These are phyloP conservation scores for Theileria annulata DNA, from an alignment of 169 alveolate species.

Conservation along the genomic window DNA sequence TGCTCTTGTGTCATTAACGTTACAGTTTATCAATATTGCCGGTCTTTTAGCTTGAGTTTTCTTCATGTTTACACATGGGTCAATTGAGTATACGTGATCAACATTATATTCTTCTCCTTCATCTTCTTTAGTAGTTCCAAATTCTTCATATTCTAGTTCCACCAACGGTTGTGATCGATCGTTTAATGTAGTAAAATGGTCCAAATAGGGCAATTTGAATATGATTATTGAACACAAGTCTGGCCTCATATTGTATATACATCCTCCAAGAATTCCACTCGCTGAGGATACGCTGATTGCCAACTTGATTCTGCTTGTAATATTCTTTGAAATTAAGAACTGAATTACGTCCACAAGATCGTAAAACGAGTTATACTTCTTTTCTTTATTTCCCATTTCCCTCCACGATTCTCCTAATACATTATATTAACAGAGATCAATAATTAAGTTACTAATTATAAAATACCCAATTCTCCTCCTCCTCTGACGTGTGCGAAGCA, in stretches of 20 bases:
- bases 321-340: conserved; percentile 38
- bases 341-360: conserved; percentile 59
- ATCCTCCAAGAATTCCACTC: conserved; percentile 55
- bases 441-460: not conserved
- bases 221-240: conserved; percentile 54
- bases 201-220: conserved; percentile 68
- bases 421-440: not conserved
- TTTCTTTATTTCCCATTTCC: conserved; percentile 6
- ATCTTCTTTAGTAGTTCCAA: conserved; percentile 36
- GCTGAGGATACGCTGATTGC: conserved; percentile 50
- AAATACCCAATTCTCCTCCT: conserved; percentile 59
- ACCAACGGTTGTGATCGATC: conserved; percentile 37
- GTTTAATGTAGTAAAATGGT: conserved; percentile 39
- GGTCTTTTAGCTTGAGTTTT: conserved; percentile 15
- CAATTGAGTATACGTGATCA: conserved; percentile 46
- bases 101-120: conserved; percentile 5
- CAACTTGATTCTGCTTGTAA: conserved; percentile 33
- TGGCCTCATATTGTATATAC: conserved; percentile 60
- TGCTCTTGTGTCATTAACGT: conserved; percentile 41
- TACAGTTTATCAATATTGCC: conserved; percentile 36
- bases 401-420: conserved; percentile 46
- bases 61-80: conserved; percentile 42
- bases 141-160: conserved; percentile 65
- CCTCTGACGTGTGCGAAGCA: conserved; percentile 71
- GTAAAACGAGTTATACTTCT: conserved; percentile 31